Evolutionary conservation across 2,329 filamentous ascomycete genomes (phyloP), one percentile per base, ranked within the genome.

Genomic region (Aspergillus felis): DNA sequence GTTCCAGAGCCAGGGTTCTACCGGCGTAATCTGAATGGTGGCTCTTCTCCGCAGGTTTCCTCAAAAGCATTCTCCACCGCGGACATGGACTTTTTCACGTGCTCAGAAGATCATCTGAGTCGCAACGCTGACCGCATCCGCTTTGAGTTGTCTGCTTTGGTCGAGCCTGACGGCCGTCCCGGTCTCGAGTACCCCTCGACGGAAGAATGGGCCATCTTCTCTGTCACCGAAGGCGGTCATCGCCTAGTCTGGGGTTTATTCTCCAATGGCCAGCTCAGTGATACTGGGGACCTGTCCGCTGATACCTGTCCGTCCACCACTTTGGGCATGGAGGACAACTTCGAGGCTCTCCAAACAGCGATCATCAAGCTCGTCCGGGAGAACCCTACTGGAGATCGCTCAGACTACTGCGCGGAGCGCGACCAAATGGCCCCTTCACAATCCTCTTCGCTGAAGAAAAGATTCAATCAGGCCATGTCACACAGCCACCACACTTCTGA

Each of bases 151-250:
- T 74, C 69, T 10, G 75, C 74, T 53, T 55, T 75, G 54, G 67
- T 69, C 35, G 74, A 75, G 50, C 68, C 69, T 10, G 70, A 71
- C 50, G 68, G 69, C 53, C 73, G 71, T 22, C 87, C 91, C 14
- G 82, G 79, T 12, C 79, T 87, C 20, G 84, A 86, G 55, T 89
- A 94, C 66, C 91, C 91, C 8, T 93, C 90, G 60, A 87, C 88
- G 1, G 91, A 95, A 74, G 82, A 87, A 56, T 96, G 91, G 91
- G 84, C 89, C 4, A 87, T 94, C 6, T 78, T 95, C 8, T 93
- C 92, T 66, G 84, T 95, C 56, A 89, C 89, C 0, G 76, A 85
- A 0, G 86, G 92, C 71, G 90, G 90, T 32, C 86, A 85, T 66
- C 81, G 81, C 53, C 77, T 95, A 44, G 87, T 86, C 81, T 41